Conservation (phyloP, 1,284 basidiomycete genomes). For the Coriolopsis trogii region DNA sequence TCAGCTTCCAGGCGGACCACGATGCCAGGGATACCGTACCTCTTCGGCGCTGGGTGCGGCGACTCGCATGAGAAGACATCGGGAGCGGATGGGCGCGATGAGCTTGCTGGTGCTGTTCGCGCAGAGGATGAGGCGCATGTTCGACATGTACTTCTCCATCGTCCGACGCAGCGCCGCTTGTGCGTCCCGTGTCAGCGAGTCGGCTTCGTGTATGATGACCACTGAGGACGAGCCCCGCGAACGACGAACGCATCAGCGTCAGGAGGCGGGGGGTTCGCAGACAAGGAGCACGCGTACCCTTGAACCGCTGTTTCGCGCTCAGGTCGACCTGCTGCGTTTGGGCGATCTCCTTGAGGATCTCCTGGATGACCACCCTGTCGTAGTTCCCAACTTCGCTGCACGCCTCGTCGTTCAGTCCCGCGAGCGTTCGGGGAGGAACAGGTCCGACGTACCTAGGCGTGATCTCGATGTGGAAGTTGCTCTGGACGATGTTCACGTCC, state of each 20-base stretch:
- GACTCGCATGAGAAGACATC: constrained; percentile 93
- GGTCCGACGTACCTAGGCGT: constrained; percentile 90
- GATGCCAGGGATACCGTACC: constrained; percentile 46
- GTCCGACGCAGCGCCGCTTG: constrained; percentile 96
- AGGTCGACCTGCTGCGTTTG: constrained; percentile 98
- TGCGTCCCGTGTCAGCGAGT: constrained; percentile 92
- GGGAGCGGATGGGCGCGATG: constrained; percentile 95
- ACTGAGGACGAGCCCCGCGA: constrained; percentile 57
- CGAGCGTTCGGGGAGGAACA: too few relatives aligned
- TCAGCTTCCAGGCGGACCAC: not conserved
- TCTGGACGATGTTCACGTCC: constrained; percentile 96
- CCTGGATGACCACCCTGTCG: constrained; percentile 95
- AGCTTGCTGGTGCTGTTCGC: constrained; percentile 97
- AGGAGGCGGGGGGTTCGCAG: not conserved
- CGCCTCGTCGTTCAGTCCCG: too few relatives aligned
- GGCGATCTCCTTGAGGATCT: constrained; percentile 97
- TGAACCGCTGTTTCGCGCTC: constrained; percentile 94
- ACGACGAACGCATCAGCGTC: not conserved
- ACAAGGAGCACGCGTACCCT: constrained; percentile 61
- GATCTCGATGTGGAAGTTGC: constrained; percentile 97
- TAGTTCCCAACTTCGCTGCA: constrained; percentile 97
- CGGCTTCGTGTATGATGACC: constrained; percentile 99
- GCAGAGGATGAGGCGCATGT: constrained; percentile 96
- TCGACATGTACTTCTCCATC: constrained; percentile 99
- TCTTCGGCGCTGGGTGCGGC: constrained; percentile 84